Evolutionary conservation across 768 basidiomycete species (phyloP), one percentile per base, ranked within the genome.

Genomic region (Serendipita sp.): DNA sequence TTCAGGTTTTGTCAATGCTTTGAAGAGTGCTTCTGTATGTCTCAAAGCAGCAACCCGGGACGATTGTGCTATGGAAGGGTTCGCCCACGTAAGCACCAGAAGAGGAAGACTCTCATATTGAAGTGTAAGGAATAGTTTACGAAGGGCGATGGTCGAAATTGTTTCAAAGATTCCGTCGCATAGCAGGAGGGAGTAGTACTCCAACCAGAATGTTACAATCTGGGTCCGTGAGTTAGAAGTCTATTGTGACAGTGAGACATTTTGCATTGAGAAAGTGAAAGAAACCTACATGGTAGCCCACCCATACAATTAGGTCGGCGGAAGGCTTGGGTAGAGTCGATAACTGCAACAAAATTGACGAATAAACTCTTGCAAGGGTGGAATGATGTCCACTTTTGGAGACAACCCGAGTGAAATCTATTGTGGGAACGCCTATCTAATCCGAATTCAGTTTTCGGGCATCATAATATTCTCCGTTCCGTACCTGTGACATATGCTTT

Each of bases 21-120:
- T 79, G 11, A 98, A 72, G 73, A 94, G 94, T 0, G 91, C 89
- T 2, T 80, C 76, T 18, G 84, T 83, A 70, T 97, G 92, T 3
- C 79, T 75, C 6, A 97, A 75, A 0, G 91, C 84, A 1, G 83
- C 77, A 77, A 55, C 74, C 67, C 18, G 71, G 68, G 2, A 73
- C 63, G 58, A 18, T 43, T 45, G 63, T 29, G 37, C 34, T 40
- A 58, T 43, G n/a, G 23, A 40, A 31, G 18, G 31, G 10, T 67
- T 63, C 1, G 71, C 76, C 80, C 87, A 90, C 29, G 87, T 70
- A 0, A 88, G 86, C 0, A 86, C 81, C 10, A 99, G 80, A 76
- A 99, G 95, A 0, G 84, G 77, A 11, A 97, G 75, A 0, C 87
- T 78, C 63, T 85, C 86, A 34, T 85, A 81, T 62, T 80, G 82